Percentiles rank a stretch among this genome's conserved stretches.
phyloP scores from a whole-genome alignment of 345 rosid species.

The Gossypium sturtianum region DNA sequence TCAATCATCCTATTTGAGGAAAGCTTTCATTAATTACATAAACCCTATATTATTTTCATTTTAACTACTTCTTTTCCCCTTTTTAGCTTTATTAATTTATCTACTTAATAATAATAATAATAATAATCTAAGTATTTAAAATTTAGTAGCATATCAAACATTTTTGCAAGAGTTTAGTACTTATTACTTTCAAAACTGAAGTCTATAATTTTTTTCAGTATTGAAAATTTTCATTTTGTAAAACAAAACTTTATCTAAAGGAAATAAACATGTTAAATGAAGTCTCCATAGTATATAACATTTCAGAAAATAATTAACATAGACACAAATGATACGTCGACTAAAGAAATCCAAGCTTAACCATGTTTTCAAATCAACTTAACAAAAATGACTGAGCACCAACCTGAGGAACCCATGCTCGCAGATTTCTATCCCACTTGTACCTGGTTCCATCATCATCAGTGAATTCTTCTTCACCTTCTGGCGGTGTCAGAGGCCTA shows the following conservation, averaged over 20 bases:
- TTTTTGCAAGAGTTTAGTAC: not conserved
- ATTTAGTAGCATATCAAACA: not conserved
- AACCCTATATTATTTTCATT: not conserved
- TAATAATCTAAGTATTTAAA: not conserved
- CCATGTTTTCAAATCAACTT: slow-evolving; percentile 3
- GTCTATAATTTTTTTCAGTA: not conserved
- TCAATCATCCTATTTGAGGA: not conserved
- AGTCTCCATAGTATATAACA: not conserved
- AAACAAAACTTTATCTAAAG: not conserved
- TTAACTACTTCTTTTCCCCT: not conserved
- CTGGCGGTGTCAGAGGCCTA: slow-evolving; percentile 59
- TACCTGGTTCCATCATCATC: slow-evolving; percentile 93
- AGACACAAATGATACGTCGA: not conserved
- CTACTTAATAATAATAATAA: not conserved
- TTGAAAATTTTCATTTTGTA: not conserved
- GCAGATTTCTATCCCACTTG: slow-evolving; percentile 69
- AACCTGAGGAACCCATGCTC: slow-evolving; percentile 98
- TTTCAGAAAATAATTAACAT: not conserved
- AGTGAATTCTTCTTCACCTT: slow-evolving; percentile 85
- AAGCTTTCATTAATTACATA: not conserved
- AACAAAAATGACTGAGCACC: slow-evolving; percentile 12
- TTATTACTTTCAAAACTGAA: not conserved
- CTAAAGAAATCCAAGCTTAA: not conserved
- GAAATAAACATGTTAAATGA: not conserved
- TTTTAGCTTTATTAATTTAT: not conserved